Percentiles rank a stretch among this genome's conserved stretches.
These are phyloP conservation scores for Ramaria sp. DNA, from an alignment of 768 basidiomycete species.

Conservation along the genomic window DNA sequence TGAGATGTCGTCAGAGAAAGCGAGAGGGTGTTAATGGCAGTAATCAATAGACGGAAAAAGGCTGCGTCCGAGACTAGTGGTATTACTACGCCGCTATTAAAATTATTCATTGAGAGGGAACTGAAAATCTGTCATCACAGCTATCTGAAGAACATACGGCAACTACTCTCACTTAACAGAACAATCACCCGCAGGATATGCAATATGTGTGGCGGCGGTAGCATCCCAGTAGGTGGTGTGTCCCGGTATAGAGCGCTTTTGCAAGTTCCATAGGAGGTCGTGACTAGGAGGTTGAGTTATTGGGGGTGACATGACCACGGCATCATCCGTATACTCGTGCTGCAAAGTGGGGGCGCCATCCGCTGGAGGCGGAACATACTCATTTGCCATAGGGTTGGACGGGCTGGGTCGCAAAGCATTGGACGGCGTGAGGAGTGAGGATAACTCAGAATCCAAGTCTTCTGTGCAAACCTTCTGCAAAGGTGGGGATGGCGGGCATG, in stretches of 20 bases:
- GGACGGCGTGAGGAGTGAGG: neutral
- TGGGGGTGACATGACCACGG: neutral
- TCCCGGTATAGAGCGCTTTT: neutral
- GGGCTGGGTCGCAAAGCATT: neutral
- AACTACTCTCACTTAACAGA: neutral
- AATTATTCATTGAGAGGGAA: neutral
- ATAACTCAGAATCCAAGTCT: neutral
- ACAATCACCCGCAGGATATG: neutral
- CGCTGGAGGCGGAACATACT: neutral
- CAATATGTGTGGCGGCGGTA: neutral
- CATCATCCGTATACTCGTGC: neutral
- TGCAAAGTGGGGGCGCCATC: neutral
- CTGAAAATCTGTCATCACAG: neutral
- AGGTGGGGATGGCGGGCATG: neutral
- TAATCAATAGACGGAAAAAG: slow-evolving; percentile 67
- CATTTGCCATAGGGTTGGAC: neutral
- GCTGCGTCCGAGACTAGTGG: slow-evolving; percentile 70
- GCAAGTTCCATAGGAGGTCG: slow-evolving; percentile 9
- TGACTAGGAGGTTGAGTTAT: neutral
- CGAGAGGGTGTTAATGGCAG: slow-evolving; percentile 19
- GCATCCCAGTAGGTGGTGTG: neutral
- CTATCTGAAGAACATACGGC: neutral
- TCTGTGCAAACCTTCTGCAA: neutral
- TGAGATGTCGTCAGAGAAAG: neutral
- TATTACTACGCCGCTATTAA: slow-evolving; percentile 50